Base-by-base conservation (phyloP, 495 filamentous ascomycete genomes). In the Penicillium steckii region DNA sequence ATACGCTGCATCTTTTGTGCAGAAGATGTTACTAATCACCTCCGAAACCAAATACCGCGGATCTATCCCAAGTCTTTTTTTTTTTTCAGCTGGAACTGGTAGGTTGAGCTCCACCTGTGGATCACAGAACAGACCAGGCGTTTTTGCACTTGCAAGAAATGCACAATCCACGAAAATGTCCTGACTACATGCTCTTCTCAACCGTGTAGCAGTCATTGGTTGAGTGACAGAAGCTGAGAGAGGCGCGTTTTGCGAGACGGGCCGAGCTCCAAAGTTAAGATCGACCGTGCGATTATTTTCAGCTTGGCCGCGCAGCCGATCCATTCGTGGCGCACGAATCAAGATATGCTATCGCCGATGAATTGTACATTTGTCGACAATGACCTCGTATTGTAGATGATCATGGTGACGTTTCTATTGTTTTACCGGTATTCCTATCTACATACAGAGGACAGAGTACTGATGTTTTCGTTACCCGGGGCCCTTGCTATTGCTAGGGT, bases 261-360 rank as follows among this genome's bases (percentile, higher is more conserved):
- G 44, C 10, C 26, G 35, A 6, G n/a, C 18, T 44, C 8, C 10
- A 21, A 18, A 38, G 41, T 21, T 42, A 40, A 33, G 47, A 56
- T 56, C 47, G 42, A 18, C 42, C 26, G 30, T 26, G 43, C 25
- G 6, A 13, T 26, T 32, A 47, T 46, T 40, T 53, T 55, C 44
- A 60, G 47, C 42, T 42, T 15, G 33, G 32, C 12, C 21, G n/a
- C 21, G 24, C 27, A 52, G 13, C 48, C 32, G 48, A 57, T 60
- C 47, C 22, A 27, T 35, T 53, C 44, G 5, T 19, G 26, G 30
- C 19, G 30, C 47, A 38, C 50, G 42, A 55, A 57, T 56, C 57
- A 57, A 35, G 17, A 18, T 17, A 27, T 24, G 4, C 8, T 17
- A 56, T 62, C 48, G 60, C 29, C 46, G 57, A 50, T 56, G 45